Conservation (phyloP, 83 land plant species). For the Diphasiastrum complanatum region DNA sequence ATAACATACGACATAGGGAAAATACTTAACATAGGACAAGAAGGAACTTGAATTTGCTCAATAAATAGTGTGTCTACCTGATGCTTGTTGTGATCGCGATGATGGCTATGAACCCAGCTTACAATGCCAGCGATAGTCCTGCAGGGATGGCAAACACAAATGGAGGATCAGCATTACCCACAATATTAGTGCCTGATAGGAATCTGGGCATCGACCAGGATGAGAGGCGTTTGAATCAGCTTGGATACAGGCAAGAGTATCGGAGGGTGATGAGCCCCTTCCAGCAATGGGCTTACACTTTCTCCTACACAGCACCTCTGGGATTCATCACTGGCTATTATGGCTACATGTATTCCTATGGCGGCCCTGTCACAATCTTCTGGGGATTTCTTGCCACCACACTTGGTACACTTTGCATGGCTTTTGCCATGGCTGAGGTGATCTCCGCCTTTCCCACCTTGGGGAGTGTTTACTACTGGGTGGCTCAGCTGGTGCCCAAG, state of each 20-base stretch:
- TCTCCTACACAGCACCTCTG: slow-evolving; percentile 22
- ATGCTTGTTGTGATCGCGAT: no score
- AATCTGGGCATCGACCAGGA: no score
- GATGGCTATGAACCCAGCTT: no score
- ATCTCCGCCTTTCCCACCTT: slow-evolving; percentile 11
- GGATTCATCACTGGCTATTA: slow-evolving; percentile 21
- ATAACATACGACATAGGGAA: no score
- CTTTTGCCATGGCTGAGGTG: slow-evolving; percentile 12
- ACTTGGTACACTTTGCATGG: slow-evolving; percentile 12
- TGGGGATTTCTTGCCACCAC: slow-evolving; percentile 16
- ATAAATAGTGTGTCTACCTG: no score
- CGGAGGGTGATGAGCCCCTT: slow-evolving; percentile 14
- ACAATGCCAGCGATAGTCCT: no score
- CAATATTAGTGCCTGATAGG: no score
- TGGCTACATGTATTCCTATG: slow-evolving; percentile 20
- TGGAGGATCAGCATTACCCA: no score
- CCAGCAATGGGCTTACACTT: slow-evolving; percentile 22
- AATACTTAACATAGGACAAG: no score
- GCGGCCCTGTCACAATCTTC: slow-evolving; percentile 16
- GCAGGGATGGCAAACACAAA: no score
- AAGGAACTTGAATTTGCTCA: no score
- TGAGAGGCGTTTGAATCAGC: slow-evolving; percentile 19
- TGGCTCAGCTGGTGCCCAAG: slow-evolving; percentile 20
- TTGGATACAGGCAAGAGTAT: slow-evolving; percentile 21
- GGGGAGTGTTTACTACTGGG: slow-evolving; percentile 25